Evolutionary conservation across 208 protist species (phyloP).

Genomic region (Crithidia brevicula): DNA sequence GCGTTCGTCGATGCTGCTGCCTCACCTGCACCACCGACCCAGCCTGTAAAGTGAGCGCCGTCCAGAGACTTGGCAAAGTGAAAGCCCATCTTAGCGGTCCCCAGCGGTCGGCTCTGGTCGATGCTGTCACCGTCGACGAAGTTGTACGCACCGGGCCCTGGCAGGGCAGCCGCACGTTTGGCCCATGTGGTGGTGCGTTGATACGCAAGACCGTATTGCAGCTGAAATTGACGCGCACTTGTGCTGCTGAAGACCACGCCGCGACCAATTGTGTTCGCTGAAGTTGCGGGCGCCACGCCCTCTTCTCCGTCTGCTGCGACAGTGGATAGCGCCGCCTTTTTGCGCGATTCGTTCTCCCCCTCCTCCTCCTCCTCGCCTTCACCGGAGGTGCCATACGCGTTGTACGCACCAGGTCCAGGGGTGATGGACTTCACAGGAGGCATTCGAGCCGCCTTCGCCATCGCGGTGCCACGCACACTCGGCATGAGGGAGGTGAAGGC

Average conservation of each 20-base stretch:
- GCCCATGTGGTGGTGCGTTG: constrained; percentile 25
- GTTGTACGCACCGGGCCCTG: constrained; percentile 44
- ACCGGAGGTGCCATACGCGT: not conserved
- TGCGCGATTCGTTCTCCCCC: no score
- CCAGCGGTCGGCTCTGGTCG: constrained; percentile 18
- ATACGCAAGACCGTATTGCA: constrained; percentile 20
- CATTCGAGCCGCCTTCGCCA: constrained; percentile 36
- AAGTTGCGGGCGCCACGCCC: not conserved
- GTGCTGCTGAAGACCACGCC: constrained; percentile 30
- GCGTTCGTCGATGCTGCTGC: not conserved
- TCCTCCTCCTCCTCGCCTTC: not conserved
- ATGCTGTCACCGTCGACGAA: constrained; percentile 25
- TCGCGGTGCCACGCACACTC: constrained; percentile 21
- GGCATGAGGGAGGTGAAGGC: constrained; percentile 26
- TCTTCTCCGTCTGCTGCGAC: not conserved
- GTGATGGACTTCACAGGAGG: constrained; percentile 24
- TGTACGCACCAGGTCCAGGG: constrained; percentile 29
- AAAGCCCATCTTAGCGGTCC: constrained; percentile 19
- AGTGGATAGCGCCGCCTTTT: not conserved
- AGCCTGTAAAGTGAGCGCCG: constrained; percentile 20
- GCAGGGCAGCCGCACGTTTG: constrained; percentile 24
- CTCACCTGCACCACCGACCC: not conserved
- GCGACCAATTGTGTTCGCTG: not conserved
- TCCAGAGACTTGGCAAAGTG: constrained; percentile 26
- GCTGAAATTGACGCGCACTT: constrained; percentile 27